phyloP scores from a whole-genome alignment of 106 monocot species.

The Triglochin maritima region DNA sequence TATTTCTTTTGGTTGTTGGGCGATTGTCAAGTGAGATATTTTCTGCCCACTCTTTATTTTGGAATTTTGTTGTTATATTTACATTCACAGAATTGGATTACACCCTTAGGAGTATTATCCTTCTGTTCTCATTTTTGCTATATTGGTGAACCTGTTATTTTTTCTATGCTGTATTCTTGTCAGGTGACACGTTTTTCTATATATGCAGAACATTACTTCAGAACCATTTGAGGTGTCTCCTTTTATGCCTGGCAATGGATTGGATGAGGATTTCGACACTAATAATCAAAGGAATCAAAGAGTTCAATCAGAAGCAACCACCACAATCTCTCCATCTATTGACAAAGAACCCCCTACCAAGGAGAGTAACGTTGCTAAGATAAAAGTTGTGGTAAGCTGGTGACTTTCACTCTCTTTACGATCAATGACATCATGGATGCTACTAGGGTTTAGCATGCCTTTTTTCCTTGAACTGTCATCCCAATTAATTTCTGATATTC shows the following conservation, averaged over 20 bases:
- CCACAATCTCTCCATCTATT: constrained; percentile 10
- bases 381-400: constrained; percentile 87
- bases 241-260: constrained; percentile 39
- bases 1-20: neutral
- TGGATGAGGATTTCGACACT: constrained; percentile 50
- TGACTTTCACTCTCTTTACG: neutral
- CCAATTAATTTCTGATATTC: too few relatives aligned
- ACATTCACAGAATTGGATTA: too few relatives aligned
- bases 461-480: too few relatives aligned
- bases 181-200: neutral
- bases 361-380: constrained; percentile 77
- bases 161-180: neutral
- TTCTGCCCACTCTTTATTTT: too few relatives aligned
- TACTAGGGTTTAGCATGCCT: neutral
- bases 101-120: too few relatives aligned
- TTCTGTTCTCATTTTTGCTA: too few relatives aligned
- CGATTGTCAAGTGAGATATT: too few relatives aligned
- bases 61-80: too few relatives aligned
- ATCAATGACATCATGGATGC: neutral
- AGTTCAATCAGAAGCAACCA: constrained; percentile 27
- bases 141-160: too few relatives aligned
- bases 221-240: constrained; percentile 73
- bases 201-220: constrained; percentile 47
- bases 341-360: constrained; percentile 40
- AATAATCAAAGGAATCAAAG: constrained; percentile 26